Base-by-base conservation (phyloP, 2,329 filamentous ascomycete genomes). In the Talaromyces piceae region DNA sequence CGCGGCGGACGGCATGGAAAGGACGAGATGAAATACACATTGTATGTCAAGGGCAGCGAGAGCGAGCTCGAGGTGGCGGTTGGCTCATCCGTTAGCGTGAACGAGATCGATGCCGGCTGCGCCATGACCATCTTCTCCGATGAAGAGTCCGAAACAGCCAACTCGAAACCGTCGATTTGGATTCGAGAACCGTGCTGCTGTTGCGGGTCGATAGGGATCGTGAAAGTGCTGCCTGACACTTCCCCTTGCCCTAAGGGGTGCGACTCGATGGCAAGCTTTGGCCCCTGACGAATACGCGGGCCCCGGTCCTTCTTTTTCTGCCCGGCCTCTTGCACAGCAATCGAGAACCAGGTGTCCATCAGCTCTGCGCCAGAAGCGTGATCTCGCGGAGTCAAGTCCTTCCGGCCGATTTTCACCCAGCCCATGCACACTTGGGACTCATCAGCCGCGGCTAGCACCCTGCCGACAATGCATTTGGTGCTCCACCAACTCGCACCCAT, bases 21-120 rank as follows among this genome's bases (percentile, higher is more conserved):
- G 1, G 77, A 76, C 0, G 76, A 72, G 41, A 82, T 65, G 58
- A 81, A 82, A 25, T 76, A 70, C 12, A 78, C 71, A 52, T 80
- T 76, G 59, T 78, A 71, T 13, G 63, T 66, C 23, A 81, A 63
- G 1, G 72, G 66, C 26, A 75, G 23, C 11, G 45, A 58, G 50
- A 46, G 13, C 4, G 39, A 25, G 13, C 26, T 3, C 8, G 54
- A 45, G 7, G 18, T 20, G 16, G 33, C 33, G 5, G 33, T 9
- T 37, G 16, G 16, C 3, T 37, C 33, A 4, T 37, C 33, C 5
- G 33, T 30, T 3, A 67, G 48, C 7, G 51, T 55, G 47, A 71
- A 69, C 1, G 58, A 58, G 31, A 64, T 48, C 18, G 57, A 59
- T 2, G 65, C 58, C 45, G 62, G 58, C 4, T 57, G 54, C 8